Conservation (phyloP, 176 grass and related monocot species). For the Aegilops longissima region DNA sequence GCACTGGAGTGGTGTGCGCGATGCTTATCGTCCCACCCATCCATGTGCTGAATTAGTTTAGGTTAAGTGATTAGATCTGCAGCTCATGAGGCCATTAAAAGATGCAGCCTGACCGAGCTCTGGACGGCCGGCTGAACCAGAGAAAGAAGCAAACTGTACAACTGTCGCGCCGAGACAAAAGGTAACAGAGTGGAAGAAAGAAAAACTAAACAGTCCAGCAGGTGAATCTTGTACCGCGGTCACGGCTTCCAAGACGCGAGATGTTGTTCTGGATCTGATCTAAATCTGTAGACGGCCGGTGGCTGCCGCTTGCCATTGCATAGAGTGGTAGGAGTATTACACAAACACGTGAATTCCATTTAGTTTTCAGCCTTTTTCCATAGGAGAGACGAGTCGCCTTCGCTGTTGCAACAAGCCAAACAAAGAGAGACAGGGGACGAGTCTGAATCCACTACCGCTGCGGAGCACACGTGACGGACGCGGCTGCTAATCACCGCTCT, state of each 20-base stretch:
- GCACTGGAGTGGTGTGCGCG: background rate
- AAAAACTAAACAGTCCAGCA: background rate
- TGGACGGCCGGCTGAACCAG: background rate
- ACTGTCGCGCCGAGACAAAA: conserved; percentile 13
- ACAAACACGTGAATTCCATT: background rate
- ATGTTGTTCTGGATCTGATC: conserved; percentile 4
- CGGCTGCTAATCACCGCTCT: background rate
- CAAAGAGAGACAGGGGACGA: background rate
- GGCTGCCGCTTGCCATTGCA: background rate
- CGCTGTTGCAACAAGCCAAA: background rate
- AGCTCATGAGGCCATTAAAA: background rate
- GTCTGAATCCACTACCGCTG: background rate
- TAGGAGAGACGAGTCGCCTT: background rate
- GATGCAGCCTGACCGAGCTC: background rate
- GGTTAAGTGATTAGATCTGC: background rate
- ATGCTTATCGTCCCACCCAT: background rate
- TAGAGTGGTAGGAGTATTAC: background rate
- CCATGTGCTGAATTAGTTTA: conserved; percentile 9
- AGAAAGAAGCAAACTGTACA: background rate
- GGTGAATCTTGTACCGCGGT: background rate
- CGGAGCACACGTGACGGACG: background rate
- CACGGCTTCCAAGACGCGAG: conserved; percentile 6
- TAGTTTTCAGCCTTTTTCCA: background rate
- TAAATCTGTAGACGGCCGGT: background rate
- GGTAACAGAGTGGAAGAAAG: background rate